Percentiles rank a stretch among this genome's conserved stretches.
Evolutionary conservation across 2,329 filamentous ascomycete species (phyloP).

Genomic region (Ambrosiella xylebori): DNA sequence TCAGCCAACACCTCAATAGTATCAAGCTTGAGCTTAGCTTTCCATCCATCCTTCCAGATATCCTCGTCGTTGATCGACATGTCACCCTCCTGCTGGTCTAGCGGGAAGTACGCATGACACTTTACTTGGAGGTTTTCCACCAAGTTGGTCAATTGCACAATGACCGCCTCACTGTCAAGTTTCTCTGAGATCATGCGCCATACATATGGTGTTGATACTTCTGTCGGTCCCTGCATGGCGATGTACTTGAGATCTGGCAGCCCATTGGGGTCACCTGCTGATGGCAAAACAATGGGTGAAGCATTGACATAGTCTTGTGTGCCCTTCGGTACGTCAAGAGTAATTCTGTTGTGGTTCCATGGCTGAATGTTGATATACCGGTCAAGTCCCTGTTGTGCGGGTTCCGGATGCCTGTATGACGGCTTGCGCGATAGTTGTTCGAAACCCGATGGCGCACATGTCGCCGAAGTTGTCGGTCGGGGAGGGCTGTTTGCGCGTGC

Average conservation of each 20-base stretch:
- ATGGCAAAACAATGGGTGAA: slow-evolving; percentile 46
- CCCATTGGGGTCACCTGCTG: slow-evolving; percentile 22
- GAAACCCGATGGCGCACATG: background rate
- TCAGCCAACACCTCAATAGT: slow-evolving; percentile 36
- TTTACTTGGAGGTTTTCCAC: slow-evolving; percentile 64
- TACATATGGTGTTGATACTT: slow-evolving; percentile 58
- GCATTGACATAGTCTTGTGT: slow-evolving; percentile 70
- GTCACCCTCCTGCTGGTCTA: slow-evolving; percentile 32
- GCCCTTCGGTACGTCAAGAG: slow-evolving; percentile 57
- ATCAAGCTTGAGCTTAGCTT: slow-evolving; percentile 52
- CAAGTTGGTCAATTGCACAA: slow-evolving; percentile 89
- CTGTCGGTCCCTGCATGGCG: slow-evolving; percentile 82
- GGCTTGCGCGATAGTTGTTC: slow-evolving; percentile 2
- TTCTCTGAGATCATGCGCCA: slow-evolving; percentile 95
- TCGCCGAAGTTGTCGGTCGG: slow-evolving; percentile 4
- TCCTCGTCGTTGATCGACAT: slow-evolving; percentile 44
- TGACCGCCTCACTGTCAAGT: slow-evolving; percentile 51
- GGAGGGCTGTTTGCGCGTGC: background rate
- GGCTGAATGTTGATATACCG: slow-evolving; percentile 82
- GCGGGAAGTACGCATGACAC: slow-evolving; percentile 77
- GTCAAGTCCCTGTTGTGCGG: slow-evolving; percentile 36
- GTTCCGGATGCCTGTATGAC: slow-evolving; percentile 11
- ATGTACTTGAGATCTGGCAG: slow-evolving; percentile 49
- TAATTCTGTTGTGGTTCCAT: slow-evolving; percentile 73
- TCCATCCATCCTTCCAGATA: slow-evolving; percentile 48